Evolutionary conservation across 1,284 basidiomycete genomes (phyloP).

Genomic region (Phellinidium pouzarii): DNA sequence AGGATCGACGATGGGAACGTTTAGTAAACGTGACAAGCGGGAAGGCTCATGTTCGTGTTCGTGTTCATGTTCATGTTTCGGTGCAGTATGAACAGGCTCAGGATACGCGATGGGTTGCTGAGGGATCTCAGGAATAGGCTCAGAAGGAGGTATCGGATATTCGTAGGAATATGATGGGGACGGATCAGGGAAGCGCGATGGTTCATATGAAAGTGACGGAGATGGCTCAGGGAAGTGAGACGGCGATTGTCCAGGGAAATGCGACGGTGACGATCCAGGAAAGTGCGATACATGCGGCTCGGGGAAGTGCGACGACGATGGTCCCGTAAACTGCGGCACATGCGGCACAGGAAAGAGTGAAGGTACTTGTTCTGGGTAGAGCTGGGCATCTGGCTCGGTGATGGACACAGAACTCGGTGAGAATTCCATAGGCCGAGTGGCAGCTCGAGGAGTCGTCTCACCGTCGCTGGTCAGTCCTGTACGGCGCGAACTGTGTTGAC

Average conservation of each 20-base stretch:
- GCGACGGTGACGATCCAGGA: not conserved
- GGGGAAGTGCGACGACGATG: slow-evolving; percentile 7
- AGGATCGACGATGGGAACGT: slow-evolving; percentile 15
- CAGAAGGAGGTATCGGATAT: not conserved
- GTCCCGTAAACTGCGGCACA: too few species aligned
- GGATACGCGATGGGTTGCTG: not conserved
- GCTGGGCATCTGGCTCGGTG: slow-evolving; percentile 3
- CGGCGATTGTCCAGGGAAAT: too few species aligned
- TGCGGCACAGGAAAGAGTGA: too few species aligned
- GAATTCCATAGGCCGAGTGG: slow-evolving; percentile 1
- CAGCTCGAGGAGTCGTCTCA: slow-evolving; percentile 9
- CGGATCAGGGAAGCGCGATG: not conserved
- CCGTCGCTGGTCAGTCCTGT: slow-evolving; percentile 1
- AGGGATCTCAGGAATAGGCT: not conserved
- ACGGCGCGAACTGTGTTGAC: not conserved
- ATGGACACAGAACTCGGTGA: not conserved
- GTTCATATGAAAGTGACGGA: too few species aligned
- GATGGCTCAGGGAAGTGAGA: too few species aligned
- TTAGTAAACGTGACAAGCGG: slow-evolving; percentile 7
- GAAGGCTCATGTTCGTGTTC: slow-evolving; percentile 3
- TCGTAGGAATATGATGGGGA: not conserved
- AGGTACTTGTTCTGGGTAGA: too few species aligned
- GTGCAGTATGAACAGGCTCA: not conserved
- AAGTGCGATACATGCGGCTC: slow-evolving; percentile 8
- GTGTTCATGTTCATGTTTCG: not conserved